A percentile compares a stretch with the other conserved stretches of the same genome.
These are phyloP conservation scores for Vigna hirtella DNA, from an alignment of 306 rosid species.

Conservation along the genomic window DNA sequence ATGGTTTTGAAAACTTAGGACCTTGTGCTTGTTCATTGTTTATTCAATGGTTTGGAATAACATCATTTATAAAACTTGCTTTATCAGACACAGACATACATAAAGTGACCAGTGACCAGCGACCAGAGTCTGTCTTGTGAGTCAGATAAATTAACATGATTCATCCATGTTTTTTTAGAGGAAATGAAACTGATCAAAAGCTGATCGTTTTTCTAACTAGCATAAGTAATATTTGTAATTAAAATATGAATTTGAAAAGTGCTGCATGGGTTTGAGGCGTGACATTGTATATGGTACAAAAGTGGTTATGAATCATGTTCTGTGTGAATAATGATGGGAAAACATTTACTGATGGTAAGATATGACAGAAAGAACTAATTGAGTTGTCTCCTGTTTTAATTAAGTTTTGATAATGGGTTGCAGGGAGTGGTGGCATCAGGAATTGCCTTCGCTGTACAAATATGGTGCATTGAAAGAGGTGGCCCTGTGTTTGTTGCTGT, in stretches of 20 bases:
- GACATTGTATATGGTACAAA: conserved; percentile 13
- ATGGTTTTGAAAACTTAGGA: not conserved
- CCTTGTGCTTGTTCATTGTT: not conserved
- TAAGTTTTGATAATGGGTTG: conserved; percentile 28
- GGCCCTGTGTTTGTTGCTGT: conserved; percentile 99
- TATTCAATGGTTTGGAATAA: not conserved
- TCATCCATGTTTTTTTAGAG: not conserved
- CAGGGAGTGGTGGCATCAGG: conserved; percentile 99
- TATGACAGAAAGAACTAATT: conserved; percentile 5
- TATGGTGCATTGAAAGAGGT: conserved; percentile 99
- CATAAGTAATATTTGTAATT: not conserved
- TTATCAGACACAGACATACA: not conserved
- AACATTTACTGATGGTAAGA: not conserved
- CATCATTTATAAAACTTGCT: not conserved
- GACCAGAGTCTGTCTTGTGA: not conserved
- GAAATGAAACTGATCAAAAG: not conserved
- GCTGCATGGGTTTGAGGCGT: conserved; percentile 36
- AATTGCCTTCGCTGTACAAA: conserved; percentile 96
- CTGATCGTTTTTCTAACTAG: not conserved
- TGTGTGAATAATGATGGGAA: not conserved
- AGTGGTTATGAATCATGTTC: not conserved
- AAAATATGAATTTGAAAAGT: not conserved
- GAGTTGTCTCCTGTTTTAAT: not conserved
- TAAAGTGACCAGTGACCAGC: not conserved
- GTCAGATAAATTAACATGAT: not conserved